Evolutionary conservation across 495 filamentous ascomycete species (phyloP).

Genomic region (Pseudevernia furfuracea): DNA sequence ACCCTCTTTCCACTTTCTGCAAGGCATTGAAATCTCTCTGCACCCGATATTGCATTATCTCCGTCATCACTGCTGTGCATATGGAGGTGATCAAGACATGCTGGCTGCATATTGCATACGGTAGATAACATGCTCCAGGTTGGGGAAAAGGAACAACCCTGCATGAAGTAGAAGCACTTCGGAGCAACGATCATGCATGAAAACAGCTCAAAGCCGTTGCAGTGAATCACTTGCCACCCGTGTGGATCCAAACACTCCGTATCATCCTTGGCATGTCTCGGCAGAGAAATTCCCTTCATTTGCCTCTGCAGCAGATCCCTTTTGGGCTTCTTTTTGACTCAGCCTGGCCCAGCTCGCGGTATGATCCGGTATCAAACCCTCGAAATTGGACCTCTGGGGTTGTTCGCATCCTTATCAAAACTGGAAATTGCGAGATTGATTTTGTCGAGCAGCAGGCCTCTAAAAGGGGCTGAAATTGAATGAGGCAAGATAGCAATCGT

Average conservation of each 20-base stretch:
- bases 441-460: not conserved
- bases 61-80: not conserved
- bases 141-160: not conserved
- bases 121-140: not conserved
- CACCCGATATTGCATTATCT: not conserved
- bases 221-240: not conserved
- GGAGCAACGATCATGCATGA: slow-evolving; percentile 1
- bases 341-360: not conserved
- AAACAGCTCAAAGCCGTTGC: not conserved
- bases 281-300: not conserved
- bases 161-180: not conserved
- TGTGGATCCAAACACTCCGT: not conserved
- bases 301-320: not conserved
- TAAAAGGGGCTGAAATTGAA: not conserved
- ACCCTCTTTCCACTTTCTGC: not conserved
- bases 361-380: not conserved
- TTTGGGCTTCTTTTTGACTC: not conserved
- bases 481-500: not conserved
- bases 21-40: not conserved
- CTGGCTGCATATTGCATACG: not conserved
- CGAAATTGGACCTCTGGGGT: not conserved
- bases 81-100: not conserved
- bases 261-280: not conserved
- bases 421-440: not conserved
- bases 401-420: not conserved